Conservation (phyloP, 495 filamentous ascomycete genomes). For the Usnea hakonensis region DNA sequence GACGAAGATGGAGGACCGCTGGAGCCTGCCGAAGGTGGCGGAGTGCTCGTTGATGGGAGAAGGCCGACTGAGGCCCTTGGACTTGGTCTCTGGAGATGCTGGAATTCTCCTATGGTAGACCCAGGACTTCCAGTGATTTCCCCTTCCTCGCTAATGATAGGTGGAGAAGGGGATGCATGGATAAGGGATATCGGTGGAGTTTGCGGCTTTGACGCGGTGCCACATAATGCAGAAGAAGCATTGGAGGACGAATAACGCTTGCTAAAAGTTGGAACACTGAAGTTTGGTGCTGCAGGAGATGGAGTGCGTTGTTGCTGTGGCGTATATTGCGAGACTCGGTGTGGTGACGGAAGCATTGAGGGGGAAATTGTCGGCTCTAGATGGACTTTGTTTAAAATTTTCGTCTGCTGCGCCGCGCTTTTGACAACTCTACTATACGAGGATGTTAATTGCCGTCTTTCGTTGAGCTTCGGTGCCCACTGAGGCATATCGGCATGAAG, state of each 20-base stretch:
- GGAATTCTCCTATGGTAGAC: not conserved
- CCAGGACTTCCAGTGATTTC: not conserved
- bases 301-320: constrained; percentile 25
- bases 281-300: constrained; percentile 40
- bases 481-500: constrained; percentile 14
- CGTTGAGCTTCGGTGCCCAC: constrained; percentile 16
- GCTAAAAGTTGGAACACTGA: constrained; percentile 46
- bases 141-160: constrained; percentile 1
- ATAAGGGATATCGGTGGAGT: constrained; percentile 4
- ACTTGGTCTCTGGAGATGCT: not conserved
- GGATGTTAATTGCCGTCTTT: constrained; percentile 9
- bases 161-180: constrained; percentile 14
- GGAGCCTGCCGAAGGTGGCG: constrained; percentile 11
- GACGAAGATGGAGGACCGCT: constrained; percentile 7
- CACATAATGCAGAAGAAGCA: constrained; percentile 8
- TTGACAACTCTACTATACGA: not conserved
- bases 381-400: constrained; percentile 21
- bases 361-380: not conserved
- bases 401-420: not conserved
- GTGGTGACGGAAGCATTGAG: not conserved
- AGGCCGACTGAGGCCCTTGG: not conserved
- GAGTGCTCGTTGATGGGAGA: not conserved
- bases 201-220: not conserved
- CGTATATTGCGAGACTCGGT: not conserved
- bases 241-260: constrained; percentile 23